Evolutionary conservation across 2,329 filamentous ascomycete genomes (phyloP).

Genomic region (Fusarium odoratissimum): DNA sequence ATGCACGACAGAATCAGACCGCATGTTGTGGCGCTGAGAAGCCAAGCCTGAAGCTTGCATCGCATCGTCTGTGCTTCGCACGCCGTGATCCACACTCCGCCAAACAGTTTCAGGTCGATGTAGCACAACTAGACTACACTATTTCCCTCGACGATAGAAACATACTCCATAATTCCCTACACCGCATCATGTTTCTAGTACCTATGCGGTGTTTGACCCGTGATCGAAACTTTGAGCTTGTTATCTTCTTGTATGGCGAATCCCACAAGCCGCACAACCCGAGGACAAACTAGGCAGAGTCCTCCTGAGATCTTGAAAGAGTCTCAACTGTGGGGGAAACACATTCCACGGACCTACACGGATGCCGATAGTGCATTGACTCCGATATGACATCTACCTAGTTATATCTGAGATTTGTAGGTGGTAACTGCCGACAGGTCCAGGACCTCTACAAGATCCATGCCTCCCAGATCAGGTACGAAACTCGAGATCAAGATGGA

Average conservation of each 20-base stretch:
- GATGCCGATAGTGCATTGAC: background rate
- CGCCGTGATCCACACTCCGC: slow-evolving; percentile 27
- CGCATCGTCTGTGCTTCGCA: slow-evolving; percentile 36
- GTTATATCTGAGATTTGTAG: background rate
- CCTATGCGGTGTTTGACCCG: slow-evolving; percentile 7
- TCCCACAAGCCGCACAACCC: background rate
- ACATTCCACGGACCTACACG: background rate
- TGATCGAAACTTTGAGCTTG: background rate
- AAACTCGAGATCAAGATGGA: background rate
- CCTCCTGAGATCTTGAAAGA: background rate
- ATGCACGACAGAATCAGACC: slow-evolving; percentile 18
- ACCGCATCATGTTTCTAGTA: slow-evolving; percentile 19
- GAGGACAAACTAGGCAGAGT: background rate
- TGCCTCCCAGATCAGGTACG: background rate
- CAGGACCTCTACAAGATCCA: background rate
- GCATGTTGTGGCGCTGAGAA: slow-evolving; percentile 27
- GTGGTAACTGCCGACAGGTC: background rate
- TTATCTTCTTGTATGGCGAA: slow-evolving; percentile 4
- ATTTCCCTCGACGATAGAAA: slow-evolving; percentile 10
- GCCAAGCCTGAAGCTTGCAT: slow-evolving; percentile 29
- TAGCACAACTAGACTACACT: slow-evolving; percentile 20
- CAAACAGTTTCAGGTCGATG: slow-evolving; percentile 38
- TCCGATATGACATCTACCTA: background rate
- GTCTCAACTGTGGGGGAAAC: background rate
- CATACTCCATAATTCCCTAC: slow-evolving; percentile 25